phyloP scores from a whole-genome alignment of 2,329 filamentous ascomycete genomes.

The Grosmannia clavigera region DNA sequence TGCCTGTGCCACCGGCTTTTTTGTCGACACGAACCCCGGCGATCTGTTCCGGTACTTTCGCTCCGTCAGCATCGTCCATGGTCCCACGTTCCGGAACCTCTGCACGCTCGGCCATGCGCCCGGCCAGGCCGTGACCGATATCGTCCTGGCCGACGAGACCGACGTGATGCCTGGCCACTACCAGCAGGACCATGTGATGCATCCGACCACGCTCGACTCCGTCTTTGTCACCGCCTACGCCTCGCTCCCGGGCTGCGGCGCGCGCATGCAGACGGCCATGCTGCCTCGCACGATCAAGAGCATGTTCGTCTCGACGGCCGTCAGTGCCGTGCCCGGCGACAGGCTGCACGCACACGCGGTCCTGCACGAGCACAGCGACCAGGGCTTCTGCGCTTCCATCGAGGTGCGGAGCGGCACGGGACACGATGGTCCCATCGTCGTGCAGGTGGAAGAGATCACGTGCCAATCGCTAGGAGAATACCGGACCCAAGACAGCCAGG shows the following conservation, averaged over 20 bases:
- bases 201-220: background rate
- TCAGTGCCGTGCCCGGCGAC: background rate
- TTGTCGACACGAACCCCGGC: background rate
- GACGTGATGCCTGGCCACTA: background rate
- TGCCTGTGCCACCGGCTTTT: background rate
- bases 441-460: background rate
- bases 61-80: background rate
- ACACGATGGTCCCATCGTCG: background rate
- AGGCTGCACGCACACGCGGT: background rate
- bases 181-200: background rate
- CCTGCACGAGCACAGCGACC: background rate
- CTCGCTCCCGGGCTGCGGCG: background rate
- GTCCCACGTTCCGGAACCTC: background rate
- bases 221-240: background rate
- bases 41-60: background rate
- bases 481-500: background rate
- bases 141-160: background rate
- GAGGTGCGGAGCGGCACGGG: background rate
- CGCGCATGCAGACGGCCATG: background rate
- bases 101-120: background rate
- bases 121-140: background rate
- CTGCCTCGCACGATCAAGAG: background rate
- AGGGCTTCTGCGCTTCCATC: background rate
- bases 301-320: background rate
- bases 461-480: background rate